phyloP scores from a whole-genome alignment of 768 basidiomycete species.

The Leucocoprinus sp. region DNA sequence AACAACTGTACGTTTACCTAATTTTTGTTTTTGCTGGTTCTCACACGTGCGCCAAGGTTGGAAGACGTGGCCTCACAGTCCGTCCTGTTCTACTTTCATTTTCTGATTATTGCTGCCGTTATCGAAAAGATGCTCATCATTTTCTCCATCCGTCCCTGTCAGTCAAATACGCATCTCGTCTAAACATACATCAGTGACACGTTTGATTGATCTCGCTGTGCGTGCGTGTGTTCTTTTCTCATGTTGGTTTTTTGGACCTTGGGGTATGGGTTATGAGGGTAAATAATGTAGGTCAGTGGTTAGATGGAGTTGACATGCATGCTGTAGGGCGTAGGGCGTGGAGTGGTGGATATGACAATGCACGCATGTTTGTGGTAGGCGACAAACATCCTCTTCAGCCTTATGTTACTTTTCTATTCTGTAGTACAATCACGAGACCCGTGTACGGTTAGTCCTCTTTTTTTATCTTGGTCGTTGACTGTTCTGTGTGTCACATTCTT shows the following conservation, averaged over 20 bases:
- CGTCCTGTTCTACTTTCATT: slow-evolving; percentile 11
- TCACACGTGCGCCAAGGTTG: background rate
- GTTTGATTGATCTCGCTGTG: background rate
- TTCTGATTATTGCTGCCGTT: background rate
- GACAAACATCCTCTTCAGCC: background rate
- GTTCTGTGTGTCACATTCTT: background rate
- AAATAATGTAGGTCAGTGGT: no score
- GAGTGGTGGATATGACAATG: background rate
- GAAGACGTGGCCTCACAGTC: slow-evolving; percentile 11
- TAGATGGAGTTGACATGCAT: no score
- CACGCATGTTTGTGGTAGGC: slow-evolving; percentile 3
- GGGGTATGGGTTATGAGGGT: background rate
- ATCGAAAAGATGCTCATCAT: slow-evolving; percentile 2
- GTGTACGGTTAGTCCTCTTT: slow-evolving; percentile 9
- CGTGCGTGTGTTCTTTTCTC: slow-evolving; percentile 1
- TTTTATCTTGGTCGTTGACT: background rate
- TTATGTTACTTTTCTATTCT: slow-evolving; percentile 2
- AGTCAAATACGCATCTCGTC: background rate
- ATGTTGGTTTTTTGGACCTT: background rate
- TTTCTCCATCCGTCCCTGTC: background rate
- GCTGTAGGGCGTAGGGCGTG: no score
- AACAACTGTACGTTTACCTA: background rate
- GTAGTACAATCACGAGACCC: background rate
- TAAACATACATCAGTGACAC: background rate
- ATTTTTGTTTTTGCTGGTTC: background rate